Percentiles rank a stretch among this genome's conserved stretches.
Evolutionary conservation across 371 early-diverging fungal species (phyloP).

Genomic region (Mycotypha africana): DNA sequence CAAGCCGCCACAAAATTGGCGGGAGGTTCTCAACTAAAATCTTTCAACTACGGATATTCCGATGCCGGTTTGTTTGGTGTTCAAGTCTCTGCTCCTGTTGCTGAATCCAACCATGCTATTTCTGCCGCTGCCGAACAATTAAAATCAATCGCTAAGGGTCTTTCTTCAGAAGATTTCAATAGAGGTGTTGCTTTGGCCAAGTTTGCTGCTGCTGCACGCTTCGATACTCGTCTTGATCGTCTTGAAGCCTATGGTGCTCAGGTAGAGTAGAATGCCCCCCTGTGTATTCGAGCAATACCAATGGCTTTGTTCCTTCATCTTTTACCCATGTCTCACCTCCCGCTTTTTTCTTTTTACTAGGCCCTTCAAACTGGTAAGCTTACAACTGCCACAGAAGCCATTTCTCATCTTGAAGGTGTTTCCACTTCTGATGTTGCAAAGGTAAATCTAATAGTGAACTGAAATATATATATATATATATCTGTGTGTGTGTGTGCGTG

Average conservation of each 20-base stretch:
- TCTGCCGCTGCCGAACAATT: conserved; percentile 68
- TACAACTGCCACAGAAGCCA: conserved; percentile 42
- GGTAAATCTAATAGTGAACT: conserved; percentile 23
- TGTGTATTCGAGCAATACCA: no score
- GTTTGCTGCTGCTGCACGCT: conserved; percentile 64
- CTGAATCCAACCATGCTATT: conserved; percentile 60
- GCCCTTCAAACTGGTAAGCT: conserved; percentile 44
- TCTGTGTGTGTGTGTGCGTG: no score
- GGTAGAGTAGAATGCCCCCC: conserved; percentile 24
- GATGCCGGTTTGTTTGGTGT: conserved; percentile 94
- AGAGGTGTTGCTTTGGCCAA: conserved; percentile 86
- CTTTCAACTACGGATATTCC: conserved; percentile 86
- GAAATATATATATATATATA: background rate
- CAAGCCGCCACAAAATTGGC: conserved; percentile 57
- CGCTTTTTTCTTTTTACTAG: conserved; percentile 15
- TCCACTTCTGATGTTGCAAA: conserved; percentile 59
- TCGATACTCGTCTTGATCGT: conserved; percentile 59
- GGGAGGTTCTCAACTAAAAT: conserved; percentile 52
- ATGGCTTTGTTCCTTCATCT: no score
- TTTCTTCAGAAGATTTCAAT: conserved; percentile 63
- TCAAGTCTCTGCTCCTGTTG: conserved; percentile 59
- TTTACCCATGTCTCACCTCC: no score
- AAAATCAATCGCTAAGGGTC: conserved; percentile 51
- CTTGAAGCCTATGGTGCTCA: conserved; percentile 43
- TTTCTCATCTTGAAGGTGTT: conserved; percentile 56